Percentiles rank a stretch among this genome's conserved stretches.
Conservation (phyloP, 2,329 filamentous ascomycete species). For the Dothistroma septosporum region DNA sequence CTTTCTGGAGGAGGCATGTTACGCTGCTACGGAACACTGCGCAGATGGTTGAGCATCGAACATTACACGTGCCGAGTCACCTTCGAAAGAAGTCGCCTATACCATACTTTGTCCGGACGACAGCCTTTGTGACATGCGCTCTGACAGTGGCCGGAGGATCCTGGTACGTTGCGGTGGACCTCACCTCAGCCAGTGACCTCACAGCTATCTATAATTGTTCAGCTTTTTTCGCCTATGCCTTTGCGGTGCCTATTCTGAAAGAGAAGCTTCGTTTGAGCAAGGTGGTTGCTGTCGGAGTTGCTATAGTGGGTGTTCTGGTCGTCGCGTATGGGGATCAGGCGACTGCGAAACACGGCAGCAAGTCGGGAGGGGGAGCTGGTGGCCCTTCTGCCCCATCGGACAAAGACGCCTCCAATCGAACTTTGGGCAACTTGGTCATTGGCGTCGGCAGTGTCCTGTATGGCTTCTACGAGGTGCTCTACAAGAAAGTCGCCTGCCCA, state of each 20-base stretch:
- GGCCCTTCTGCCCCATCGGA: slow-evolving; percentile 42
- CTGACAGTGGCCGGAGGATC: slow-evolving; percentile 86
- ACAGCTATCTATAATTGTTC: slow-evolving; percentile 99
- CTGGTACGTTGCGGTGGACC: slow-evolving; percentile 92
- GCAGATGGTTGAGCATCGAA: slow-evolving; percentile 80
- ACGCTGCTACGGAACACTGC: slow-evolving; percentile 61
- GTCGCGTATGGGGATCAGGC: slow-evolving; percentile 82
- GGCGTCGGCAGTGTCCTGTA: slow-evolving; percentile 87
- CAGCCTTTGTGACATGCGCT: slow-evolving; percentile 74
- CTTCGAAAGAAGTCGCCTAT: slow-evolving; percentile 51
- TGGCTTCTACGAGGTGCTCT: slow-evolving; percentile 93
- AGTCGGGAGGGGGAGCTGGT: slow-evolving; percentile 53
- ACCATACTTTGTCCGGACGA: slow-evolving; percentile 74
- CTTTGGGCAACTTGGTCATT: slow-evolving; percentile 87
- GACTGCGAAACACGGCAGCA: slow-evolving; percentile 49
- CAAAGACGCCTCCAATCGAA: slow-evolving; percentile 60
- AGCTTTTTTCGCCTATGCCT: slow-evolving; percentile 97
- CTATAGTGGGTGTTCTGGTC: slow-evolving; percentile 85
- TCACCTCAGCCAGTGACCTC: slow-evolving; percentile 88
- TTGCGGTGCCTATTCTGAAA: slow-evolving; percentile 82
- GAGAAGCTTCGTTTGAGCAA: slow-evolving; percentile 84
- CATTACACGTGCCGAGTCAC: slow-evolving; percentile 59
- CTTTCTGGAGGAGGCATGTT: slow-evolving; percentile 77
- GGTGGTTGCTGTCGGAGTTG: slow-evolving; percentile 77
- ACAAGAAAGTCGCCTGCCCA: slow-evolving; percentile 89